Evolutionary conservation across 129 eudicot genomes (phyloP), one percentile per base, ranked within the genome.

Genomic region (Centaurea solstitialis): DNA sequence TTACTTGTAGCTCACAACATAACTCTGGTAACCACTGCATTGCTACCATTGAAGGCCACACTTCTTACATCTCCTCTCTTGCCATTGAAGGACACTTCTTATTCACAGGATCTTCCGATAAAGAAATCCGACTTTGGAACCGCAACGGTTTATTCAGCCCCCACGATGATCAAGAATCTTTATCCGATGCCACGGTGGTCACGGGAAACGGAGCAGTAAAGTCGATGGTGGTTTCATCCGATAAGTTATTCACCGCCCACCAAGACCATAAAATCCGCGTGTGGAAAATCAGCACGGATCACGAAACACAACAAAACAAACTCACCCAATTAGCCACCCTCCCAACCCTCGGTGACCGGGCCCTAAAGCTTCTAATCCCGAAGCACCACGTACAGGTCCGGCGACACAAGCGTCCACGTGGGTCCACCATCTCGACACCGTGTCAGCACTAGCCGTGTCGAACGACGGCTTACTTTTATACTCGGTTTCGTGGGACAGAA

Each of bases 401-500:
- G 33, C 82, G 92, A 20, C 89, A 90, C 81, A 90, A 88, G 81
- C 72, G 53, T 90, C 87, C 68, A 90, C 92, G 24, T 88, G 94
- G 94, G 94, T 88, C 68, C 89, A 90, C 66, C 94, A 90, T 62
- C 82, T 76, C 26, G 94, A 90, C 70, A 84, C 94, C 10, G 92
- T 90, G 17, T 90, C 94, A 53, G 85, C 90, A 10, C 78, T 90
- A 47, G 92, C 90, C n/a, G 64, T 88, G 64, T 79, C 92, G n/a
- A 45, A 35, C 24, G 94, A 90, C 64, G 70, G 79, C 9, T 88
- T 87, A 57, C 39, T 82, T 40, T 83, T 90, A 64, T 90, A 90
- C 89, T 90, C 94, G 22, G 92, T 88, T 70, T 90, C 94, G 9
- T 90, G 92, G 94, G 92, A 90, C 73, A 72, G 90, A 75, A 84